These are phyloP conservation scores for Stephanocyclus meneghinianus DNA, from an alignment of 352 stramenopile species.

Conservation along the genomic window DNA sequence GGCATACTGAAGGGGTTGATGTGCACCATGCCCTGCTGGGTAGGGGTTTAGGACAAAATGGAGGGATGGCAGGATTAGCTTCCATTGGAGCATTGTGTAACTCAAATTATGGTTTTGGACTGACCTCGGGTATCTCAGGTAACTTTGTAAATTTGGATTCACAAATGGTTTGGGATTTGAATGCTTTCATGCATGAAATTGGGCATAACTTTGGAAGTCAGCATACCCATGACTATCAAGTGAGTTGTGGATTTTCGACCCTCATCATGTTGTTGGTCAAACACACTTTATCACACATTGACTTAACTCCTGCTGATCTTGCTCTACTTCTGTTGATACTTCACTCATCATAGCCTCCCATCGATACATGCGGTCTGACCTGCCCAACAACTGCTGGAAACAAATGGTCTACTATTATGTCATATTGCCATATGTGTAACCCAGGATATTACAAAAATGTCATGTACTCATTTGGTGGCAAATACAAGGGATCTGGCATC, in stretches of 20 bases:
- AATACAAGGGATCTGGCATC: constrained; percentile 2
- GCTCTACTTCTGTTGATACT: too few relatives aligned
- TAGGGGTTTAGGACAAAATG: constrained; percentile 8
- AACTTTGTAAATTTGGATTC: constrained; percentile 18
- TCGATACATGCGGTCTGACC: constrained; percentile 5
- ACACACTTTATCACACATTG: neutral
- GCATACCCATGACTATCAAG: neutral
- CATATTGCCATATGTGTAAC: constrained; percentile 16
- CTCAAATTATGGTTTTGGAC: constrained; percentile 31
- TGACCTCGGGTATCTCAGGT: constrained; percentile 6
- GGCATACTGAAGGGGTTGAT: constrained; percentile 14
- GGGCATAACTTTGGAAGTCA: constrained; percentile 25
- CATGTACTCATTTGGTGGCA: constrained; percentile 22
- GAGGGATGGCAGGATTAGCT: constrained; percentile 7
- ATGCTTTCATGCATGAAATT: constrained; percentile 22
- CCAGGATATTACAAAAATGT: constrained; percentile 6
- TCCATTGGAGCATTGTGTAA: constrained; percentile 29
- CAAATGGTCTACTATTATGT: constrained; percentile 28
- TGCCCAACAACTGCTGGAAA: constrained; percentile 1
- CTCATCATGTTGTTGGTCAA: too few relatives aligned
- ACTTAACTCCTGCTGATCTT: neutral
- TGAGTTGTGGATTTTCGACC: neutral
- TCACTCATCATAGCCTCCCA: neutral
- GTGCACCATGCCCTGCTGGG: constrained; percentile 42
- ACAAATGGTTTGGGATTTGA: constrained; percentile 32